Evolutionary conservation across 1,284 basidiomycete species (phyloP).

Genomic region (Fomes fomentarius): DNA sequence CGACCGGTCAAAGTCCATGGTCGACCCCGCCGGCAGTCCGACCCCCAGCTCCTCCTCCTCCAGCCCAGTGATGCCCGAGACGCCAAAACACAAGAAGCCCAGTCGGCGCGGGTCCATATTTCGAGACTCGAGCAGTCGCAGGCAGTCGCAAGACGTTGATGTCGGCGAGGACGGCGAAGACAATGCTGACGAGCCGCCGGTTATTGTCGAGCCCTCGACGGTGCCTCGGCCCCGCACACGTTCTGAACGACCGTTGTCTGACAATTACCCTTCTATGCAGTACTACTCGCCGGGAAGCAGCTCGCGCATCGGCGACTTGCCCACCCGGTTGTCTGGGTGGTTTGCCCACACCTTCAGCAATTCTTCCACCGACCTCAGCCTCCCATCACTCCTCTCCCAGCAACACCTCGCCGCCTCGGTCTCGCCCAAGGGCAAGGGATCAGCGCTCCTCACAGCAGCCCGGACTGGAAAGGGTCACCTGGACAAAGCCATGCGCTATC

Average conservation of each 20-base stretch:
- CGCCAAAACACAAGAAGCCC: slow-evolving; percentile 28
- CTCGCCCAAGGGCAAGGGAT: slow-evolving; percentile 50
- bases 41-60: slow-evolving; percentile 44
- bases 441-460: slow-evolving; percentile 63
- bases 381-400: slow-evolving; percentile 61
- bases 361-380: slow-evolving; percentile 70
- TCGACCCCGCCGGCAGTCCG: slow-evolving; percentile 45
- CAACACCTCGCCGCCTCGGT: slow-evolving; percentile 32
- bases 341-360: slow-evolving; percentile 73
- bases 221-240: slow-evolving; percentile 47
- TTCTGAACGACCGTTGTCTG: slow-evolving; percentile 52
- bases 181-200: slow-evolving; percentile 42
- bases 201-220: slow-evolving; percentile 52
- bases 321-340: slow-evolving; percentile 75
- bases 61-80: slow-evolving; percentile 27
- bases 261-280: slow-evolving; percentile 43
- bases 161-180: slow-evolving; percentile 31
- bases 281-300: slow-evolving; percentile 39
- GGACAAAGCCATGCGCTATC: slow-evolving; percentile 80
- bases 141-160: slow-evolving; percentile 36
- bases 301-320: slow-evolving; percentile 50
- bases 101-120: slow-evolving; percentile 31
- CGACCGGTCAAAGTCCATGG: slow-evolving; percentile 62
- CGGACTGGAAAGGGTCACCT: slow-evolving; percentile 75
- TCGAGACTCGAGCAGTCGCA: slow-evolving; percentile 32